Percentiles rank a stretch among this genome's conserved stretches.
Conservation (phyloP, 768 basidiomycete species). For the Termitomyces sp. region DNA sequence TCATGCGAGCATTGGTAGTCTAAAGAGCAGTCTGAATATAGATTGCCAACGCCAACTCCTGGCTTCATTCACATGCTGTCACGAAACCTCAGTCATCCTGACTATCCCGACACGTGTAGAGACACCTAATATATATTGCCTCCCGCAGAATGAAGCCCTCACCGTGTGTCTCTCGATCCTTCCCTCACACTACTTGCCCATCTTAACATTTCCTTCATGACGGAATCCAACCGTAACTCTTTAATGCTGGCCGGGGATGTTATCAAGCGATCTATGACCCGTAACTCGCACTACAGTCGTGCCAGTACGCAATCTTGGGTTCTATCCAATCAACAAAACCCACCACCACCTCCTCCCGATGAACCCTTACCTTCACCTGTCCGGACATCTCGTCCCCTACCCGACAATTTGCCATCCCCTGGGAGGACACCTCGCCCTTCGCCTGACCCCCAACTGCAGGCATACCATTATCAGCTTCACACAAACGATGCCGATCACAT, state of each 20-base stretch:
- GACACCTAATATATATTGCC: background rate
- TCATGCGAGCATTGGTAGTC: background rate
- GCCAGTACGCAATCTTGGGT: conserved; percentile 34
- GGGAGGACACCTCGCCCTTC: conserved; percentile 24
- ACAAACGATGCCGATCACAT: conserved; percentile 13
- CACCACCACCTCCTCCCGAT: conserved; percentile 23
- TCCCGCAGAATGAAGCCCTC: background rate
- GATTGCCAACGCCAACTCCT: background rate
- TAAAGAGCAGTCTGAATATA: background rate
- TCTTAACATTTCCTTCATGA: background rate
- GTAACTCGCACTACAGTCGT: conserved; percentile 16
- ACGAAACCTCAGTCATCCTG: background rate
- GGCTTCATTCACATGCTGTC: background rate
- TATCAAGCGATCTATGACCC: conserved; percentile 14
- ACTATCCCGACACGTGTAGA: background rate
- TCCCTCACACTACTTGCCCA: background rate
- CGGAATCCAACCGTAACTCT: conserved; percentile 12
- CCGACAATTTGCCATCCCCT: conserved; percentile 24
- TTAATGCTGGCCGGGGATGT: conserved; percentile 10
- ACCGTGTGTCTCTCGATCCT: background rate
- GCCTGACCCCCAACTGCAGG: conserved; percentile 21
- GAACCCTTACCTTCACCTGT: conserved; percentile 16
- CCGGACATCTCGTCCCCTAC: conserved; percentile 23
- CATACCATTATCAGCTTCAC: conserved; percentile 9
- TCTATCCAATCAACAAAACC: conserved; percentile 26